Base-by-base conservation (phyloP, 257 asterid species). In the Solanum pennellii region DNA sequence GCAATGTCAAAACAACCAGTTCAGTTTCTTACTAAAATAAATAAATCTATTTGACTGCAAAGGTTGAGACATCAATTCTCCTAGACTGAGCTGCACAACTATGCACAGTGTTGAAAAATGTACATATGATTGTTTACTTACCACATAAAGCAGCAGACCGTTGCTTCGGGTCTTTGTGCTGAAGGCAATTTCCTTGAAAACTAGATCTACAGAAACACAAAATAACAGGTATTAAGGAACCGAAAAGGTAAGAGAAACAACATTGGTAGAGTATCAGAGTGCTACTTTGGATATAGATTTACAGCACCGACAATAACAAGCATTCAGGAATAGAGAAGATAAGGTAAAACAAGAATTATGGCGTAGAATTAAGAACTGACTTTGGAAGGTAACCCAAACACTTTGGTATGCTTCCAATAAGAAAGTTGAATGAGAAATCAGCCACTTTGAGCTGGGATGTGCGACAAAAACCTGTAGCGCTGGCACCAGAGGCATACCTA, bases 121-220 rank as follows among this genome's bases (percentile, higher is more conserved):
- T 75, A 76, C 13, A 3, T 11, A 9, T 39, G 56, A 39, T 39
- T 41, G 59, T 42, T 42, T 42, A 87, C 92, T 44, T 92, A 96
- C 99, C 98, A 88, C 99, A 96, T 85, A 92, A 92, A 39, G 86
- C 86, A 52, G 91, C 82, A 62, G 98, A 18, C 3, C 98, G 97
- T 87, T 94, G 99, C 88, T 91, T 94, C 47, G 90, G 89, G 83
- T 91, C 93, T 89, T 91, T 89, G 42, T 90, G 92, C 73, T 92
- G 92, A 85, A 96, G 95, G 91, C 99, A 96, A 87, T 95, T 96
- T 2, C 98, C 99, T 87, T 90, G 96, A 86, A 96, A 96, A 88
- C 97, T 94, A 60, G 93, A 86, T 83, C 99, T 96, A 72, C 13
- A 29, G 18, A 14, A 31, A 1, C 42, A 82, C 85, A 86, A 80